These are phyloP conservation scores for Begonia loranthoides DNA, from an alignment of 306 rosid species.

Conservation along the genomic window DNA sequence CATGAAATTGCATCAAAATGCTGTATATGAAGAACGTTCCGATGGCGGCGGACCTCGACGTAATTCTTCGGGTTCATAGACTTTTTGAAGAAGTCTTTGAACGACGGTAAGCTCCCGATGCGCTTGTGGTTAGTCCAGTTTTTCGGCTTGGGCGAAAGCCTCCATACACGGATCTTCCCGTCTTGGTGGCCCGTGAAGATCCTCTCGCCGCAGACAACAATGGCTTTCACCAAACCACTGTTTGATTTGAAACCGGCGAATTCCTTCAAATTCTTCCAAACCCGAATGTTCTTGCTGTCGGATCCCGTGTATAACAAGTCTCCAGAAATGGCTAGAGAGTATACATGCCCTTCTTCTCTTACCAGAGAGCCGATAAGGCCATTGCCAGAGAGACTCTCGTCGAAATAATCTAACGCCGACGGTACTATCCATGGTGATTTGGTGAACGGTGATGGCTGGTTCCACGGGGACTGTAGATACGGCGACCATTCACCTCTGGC, in stretches of 20 bases:
- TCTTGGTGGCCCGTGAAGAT: constrained; percentile 94
- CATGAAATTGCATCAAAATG: constrained; percentile 78
- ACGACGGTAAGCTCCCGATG: constrained; percentile 61
- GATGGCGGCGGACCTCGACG: constrained; percentile 46
- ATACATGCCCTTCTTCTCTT: constrained; percentile 74
- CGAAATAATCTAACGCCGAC: constrained; percentile 5
- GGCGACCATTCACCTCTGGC: constrained; percentile 36
- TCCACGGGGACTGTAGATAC: constrained; percentile 55
- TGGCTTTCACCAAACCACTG: constrained; percentile 71
- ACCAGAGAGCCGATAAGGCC: constrained; percentile 69
- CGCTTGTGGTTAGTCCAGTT: constrained; percentile 21
- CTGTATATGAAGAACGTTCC: constrained; percentile 47
- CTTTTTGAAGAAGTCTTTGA: constrained; percentile 46
- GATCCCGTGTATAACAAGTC: constrained; percentile 77
- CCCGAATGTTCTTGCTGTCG: constrained; percentile 83
- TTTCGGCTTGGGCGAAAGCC: constrained; percentile 20
- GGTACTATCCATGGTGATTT: constrained; percentile 66
- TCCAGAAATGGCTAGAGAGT: constrained; percentile 57
- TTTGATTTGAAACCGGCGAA: constrained; percentile 63
- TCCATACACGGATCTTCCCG: constrained; percentile 90
- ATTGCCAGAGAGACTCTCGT: constrained; percentile 3
- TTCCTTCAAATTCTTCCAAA: constrained; percentile 74
- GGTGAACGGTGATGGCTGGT: constrained; percentile 35
- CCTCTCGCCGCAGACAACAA: constrained; percentile 37
- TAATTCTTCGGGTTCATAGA: constrained; percentile 77